Base-by-base conservation (phyloP, 108 stramenopile genomes). In the Mayamaea pseudoterrestris region DNA sequence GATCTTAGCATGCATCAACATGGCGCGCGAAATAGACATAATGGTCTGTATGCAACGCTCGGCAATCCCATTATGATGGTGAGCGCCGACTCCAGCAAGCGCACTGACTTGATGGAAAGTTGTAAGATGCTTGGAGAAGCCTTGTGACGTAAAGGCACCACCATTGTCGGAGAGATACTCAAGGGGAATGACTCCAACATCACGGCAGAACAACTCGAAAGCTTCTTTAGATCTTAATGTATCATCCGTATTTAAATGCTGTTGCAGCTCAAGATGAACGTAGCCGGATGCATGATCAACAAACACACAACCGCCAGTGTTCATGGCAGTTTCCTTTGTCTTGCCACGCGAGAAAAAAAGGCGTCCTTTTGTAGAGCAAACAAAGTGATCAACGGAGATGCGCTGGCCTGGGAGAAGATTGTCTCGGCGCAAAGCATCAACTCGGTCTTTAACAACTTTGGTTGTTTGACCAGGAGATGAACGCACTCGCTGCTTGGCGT, bases 1-100 rank as follows among this genome's bases (percentile, higher is more conserved):
- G n/a, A 67, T 32, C 2, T 17, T n/a, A 13, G 44, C 26, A 44
- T 76, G 74, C 16, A 69, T 17, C 62, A 76, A 48, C 44, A 66
- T 63, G 3, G 68, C 41, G 0, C 48, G 36, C 4, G 66, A 69
- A 53, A 56, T 55, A 5, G 35, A 51, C 30, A 50, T 63, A 0
- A 67, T 50, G 0, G 62, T 64, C 35, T 56, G 49, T 0, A 75
- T 67, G 0, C 52, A 39, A 0, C 51, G 26, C 42, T 74, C 65
- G 11, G 68, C 64, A 4, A 30, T 16, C 1, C 41, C 71, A 37
- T 71, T 71, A 24, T 62, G 50, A 21, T 58, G 68, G 16, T 52
- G 51, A 43, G 35, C 23, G 2, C 51, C 25, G 7, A 16, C 27
- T n/a, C 25, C 37, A 14, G 44, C 45, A 35, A 47, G 36, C 2